phyloP scores from a whole-genome alignment of 352 stramenopile genomes.

The Phytophthora pini region DNA sequence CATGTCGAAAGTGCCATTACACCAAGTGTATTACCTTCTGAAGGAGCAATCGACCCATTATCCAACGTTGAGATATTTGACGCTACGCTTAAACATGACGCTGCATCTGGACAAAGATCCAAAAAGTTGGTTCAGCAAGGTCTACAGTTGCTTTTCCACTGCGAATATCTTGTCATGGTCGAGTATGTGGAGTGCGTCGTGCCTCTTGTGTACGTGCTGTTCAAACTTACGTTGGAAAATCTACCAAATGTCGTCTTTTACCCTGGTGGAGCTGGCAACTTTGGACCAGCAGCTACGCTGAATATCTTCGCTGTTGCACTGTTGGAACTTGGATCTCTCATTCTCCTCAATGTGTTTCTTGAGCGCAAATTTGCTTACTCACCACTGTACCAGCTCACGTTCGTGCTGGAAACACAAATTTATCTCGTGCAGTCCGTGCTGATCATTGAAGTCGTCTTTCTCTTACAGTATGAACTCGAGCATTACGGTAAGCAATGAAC shows the following conservation, averaged over 20 bases:
- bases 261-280: constrained; percentile 7
- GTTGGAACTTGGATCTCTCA: constrained; percentile 36
- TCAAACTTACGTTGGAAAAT: constrained; percentile 34
- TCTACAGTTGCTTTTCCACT: constrained; percentile 40
- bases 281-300: not conserved
- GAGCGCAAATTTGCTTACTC: constrained; percentile 36
- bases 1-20: not conserved
- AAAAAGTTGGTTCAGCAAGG: constrained; percentile 12
- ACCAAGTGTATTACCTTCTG: not conserved
- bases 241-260: constrained; percentile 46
- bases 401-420: constrained; percentile 44
- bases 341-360: constrained; percentile 30
- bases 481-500: constrained; percentile 9
- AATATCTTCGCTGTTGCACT: constrained; percentile 22
- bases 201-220: constrained; percentile 35
- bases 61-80: not conserved
- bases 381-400: constrained; percentile 36
- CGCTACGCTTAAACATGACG: not conserved
- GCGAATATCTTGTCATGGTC: constrained; percentile 35
- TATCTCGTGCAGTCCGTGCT: constrained; percentile 5
- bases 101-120: not conserved
- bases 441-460: not conserved
- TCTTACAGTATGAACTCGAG: constrained; percentile 13
- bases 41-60: not conserved
- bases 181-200: constrained; percentile 35